Conservation (phyloP, 345 rosid species). For the Sonneratia caseolaris region DNA sequence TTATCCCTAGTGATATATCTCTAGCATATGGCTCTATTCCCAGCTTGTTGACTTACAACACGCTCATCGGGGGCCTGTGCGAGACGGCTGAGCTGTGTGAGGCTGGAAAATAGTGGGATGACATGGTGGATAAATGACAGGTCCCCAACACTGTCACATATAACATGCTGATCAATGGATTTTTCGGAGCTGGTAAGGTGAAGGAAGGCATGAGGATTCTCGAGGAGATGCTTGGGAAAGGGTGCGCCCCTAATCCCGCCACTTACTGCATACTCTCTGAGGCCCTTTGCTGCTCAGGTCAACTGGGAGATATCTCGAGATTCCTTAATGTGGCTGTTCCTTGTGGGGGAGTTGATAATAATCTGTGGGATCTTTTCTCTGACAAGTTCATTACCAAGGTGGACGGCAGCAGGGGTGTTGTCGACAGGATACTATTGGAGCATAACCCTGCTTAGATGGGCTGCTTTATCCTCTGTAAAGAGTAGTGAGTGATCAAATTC, state of each 20-base stretch:
- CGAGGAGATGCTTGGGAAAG: slow-evolving; percentile 67
- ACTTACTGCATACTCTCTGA: slow-evolving; percentile 47
- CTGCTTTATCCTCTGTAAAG: too few species aligned
- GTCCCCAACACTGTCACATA: slow-evolving; percentile 68
- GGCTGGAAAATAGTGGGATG: slow-evolving; percentile 75
- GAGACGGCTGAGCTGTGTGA: slow-evolving; percentile 61
- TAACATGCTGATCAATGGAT: slow-evolving; percentile 61
- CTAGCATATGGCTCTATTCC: slow-evolving; percentile 39
- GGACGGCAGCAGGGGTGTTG: too few species aligned
- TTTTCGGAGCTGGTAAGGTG: slow-evolving; percentile 50
- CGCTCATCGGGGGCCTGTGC: slow-evolving; percentile 70
- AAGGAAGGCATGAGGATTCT: slow-evolving; percentile 60
- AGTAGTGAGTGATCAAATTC: too few species aligned
- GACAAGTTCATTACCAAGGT: too few species aligned
- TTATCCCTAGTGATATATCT: too few species aligned
- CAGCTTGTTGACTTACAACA: slow-evolving; percentile 63
- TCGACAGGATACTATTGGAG: too few species aligned
- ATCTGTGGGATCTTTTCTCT: too few species aligned
- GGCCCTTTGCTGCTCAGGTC: slow-evolving; percentile 29
- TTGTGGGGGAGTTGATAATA: too few species aligned
- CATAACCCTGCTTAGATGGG: too few species aligned
- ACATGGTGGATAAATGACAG: slow-evolving; percentile 72
- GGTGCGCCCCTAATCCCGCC: slow-evolving; percentile 48
- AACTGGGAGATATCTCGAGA: slow-evolving; percentile 42
- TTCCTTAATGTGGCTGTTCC: slow-evolving; percentile 15